Evolutionary conservation across 169 alveolate species (phyloP), one percentile per base, ranked within the genome.

Genomic region (Plasmodium ovale): DNA sequence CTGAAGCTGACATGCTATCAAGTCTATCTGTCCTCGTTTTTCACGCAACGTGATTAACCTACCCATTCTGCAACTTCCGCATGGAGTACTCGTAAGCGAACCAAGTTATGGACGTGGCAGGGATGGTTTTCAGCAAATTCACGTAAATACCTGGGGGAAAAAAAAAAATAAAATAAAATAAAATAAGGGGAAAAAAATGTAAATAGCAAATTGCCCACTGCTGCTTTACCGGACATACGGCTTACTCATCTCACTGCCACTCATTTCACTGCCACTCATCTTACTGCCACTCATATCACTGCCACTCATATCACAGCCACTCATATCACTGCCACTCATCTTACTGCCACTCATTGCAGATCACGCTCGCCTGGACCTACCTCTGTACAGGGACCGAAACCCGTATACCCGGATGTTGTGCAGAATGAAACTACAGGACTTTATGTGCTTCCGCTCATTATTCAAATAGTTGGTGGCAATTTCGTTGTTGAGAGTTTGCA

Each of bases 61-160:
- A 54, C 7, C 3, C 59, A 16, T 47, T 59, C 39, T 77, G 73
- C n/a, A 77, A 49, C 23, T 77, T 77, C 68, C 88, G n/a, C 88
- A 77, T 77, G 37, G 88, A 37, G 37, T 60, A 77, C 39, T 77
- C 88, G 68, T 77, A 77, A 10, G 88, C 60, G 25, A 77, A 77
- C 88, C 88, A 77, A 19, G 88, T 77, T 21, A 77, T 77, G 42
- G 88, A 77, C 16, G 88, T 77, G 9, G 88, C 88, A n/a, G 88
- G 88, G 14, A 77, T 77, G 7, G 88, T 77, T 23, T 67, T 77
- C 27, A 77, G 49, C 25, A 77, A 51, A 44, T 77, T 77, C 21
- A 77, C 88, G 49, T 77, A 77, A 53, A 77, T 64, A 25, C 88
- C 88, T 77, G 25, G 31, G 59, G n/a, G 67, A 44, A 35, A 31